Base-by-base conservation (phyloP, 768 basidiomycete genomes). In the Brasilioporus rufonigricans region DNA sequence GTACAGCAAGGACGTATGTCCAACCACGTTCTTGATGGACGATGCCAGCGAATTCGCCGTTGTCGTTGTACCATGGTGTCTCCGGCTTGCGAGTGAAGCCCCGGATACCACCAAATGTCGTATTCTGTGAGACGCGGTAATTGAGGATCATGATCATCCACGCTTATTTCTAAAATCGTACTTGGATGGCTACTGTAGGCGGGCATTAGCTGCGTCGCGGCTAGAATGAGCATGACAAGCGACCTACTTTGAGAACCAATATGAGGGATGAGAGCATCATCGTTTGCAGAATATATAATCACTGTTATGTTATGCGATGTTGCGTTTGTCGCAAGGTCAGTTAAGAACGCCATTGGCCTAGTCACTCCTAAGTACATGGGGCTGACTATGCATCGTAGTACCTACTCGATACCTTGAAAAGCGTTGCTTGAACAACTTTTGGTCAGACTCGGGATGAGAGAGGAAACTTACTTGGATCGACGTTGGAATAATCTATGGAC, bases 71-170 rank as follows among this genome's bases (percentile, higher is more conserved):
- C 86, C 86, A 90, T 1, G 83, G 79, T 0, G 89, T 89, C 3
- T 82, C 78, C 0, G 89, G 89, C 54, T 78, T 76, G 44, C 80
- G 76, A 3, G 84, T 83, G 67, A 91, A 91, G 5, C 88, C 89
- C 69, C 82, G 85, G 40, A 84, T 83, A 11, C 86, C 88, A 23
- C 86, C 87, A 59, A 89, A 91, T 0, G 89, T 89, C n/a, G n/a
- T n/a, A n/a, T n/a, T n/a, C n/a, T n/a, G n/a, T n/a, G n/a, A n/a
- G n/a, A n/a, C n/a, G n/a, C n/a, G n/a, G n/a, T n/a, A n/a, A n/a
- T n/a, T n/a, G n/a, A n/a, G n/a, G n/a, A n/a, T n/a, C n/a, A n/a
- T n/a, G n/a, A n/a, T n/a, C n/a, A n/a, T n/a, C n/a, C n/a, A n/a
- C n/a, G n/a, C n/a, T n/a, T n/a, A n/a, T n/a, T n/a, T n/a, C n/a